A percentile compares a stretch with the other conserved stretches of the same genome.
Evolutionary conservation across 768 basidiomycete genomes (phyloP).

Genomic region (Pluteus cervinus): DNA sequence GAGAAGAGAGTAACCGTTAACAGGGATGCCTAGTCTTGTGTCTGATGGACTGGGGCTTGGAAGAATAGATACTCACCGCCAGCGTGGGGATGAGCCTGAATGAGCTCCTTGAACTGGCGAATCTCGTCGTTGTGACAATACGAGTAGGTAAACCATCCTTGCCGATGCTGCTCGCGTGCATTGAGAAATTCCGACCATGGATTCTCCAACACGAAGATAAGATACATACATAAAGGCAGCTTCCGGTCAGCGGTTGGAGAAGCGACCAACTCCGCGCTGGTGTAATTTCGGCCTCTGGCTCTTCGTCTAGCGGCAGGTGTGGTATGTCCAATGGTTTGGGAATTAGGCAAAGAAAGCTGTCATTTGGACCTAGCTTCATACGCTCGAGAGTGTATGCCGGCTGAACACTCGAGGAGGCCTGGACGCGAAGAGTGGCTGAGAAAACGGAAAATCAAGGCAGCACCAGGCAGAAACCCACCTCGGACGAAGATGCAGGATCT

Average conservation of each 20-base stretch:
- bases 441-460: slow-evolving; percentile 4
- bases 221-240: slow-evolving; percentile 76
- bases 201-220: slow-evolving; percentile 20
- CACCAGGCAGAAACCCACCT: slow-evolving; percentile 13
- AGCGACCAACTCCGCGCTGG: slow-evolving; percentile 80
- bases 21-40: too few relatives aligned
- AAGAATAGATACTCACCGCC: too few relatives aligned
- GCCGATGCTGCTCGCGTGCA: slow-evolving; percentile 53
- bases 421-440: slow-evolving; percentile 1
- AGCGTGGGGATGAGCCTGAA: slow-evolving; percentile 55
- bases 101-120: slow-evolving; percentile 88
- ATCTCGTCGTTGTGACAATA: slow-evolving; percentile 95
- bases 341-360: slow-evolving; percentile 74
- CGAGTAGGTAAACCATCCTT: slow-evolving; percentile 96
- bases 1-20: too few relatives aligned
- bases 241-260: slow-evolving; percentile 70
- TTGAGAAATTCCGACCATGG: slow-evolving; percentile 21
- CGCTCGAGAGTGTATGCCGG: slow-evolving; percentile 52
- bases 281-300: slow-evolving; percentile 51
- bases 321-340: slow-evolving; percentile 52
- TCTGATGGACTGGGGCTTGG: too few relatives aligned
- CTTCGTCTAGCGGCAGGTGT: slow-evolving; percentile 39
- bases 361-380: slow-evolving; percentile 66
- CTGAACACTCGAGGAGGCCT: slow-evolving; percentile 6
- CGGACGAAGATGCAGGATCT: slow-evolving; percentile 24